Evolutionary conservation across 1,139 yeast species (phyloP).

Genomic region (Lodderomyces oxycetoniae): DNA sequence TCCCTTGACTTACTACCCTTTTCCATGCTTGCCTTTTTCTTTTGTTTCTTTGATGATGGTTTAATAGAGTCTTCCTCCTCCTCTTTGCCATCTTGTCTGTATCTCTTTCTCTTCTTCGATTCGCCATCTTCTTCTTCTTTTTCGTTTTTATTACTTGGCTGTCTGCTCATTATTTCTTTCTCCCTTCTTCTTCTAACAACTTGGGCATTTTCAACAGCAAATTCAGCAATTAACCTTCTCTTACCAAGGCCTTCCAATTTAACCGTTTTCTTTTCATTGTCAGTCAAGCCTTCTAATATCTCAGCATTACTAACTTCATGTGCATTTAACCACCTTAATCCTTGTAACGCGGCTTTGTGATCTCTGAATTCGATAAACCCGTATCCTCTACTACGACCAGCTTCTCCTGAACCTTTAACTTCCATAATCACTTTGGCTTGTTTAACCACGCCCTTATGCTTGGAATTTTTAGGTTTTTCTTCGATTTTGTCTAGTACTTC

Average conservation of each 20-base stretch:
- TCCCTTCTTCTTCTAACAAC: constrained; percentile 89
- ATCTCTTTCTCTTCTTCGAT: constrained; percentile 16
- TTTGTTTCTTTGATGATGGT: constrained; percentile 12
- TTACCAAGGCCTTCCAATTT: constrained; percentile 51
- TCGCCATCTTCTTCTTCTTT: constrained; percentile 18
- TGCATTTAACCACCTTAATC: constrained; percentile 94
- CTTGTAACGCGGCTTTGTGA: constrained; percentile 93
- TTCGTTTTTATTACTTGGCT: constrained; percentile 18
- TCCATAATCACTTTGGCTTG: constrained; percentile 93
- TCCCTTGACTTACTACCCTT: constrained; percentile 25
- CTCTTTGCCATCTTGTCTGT: constrained; percentile 17
- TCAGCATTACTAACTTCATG: constrained; percentile 76
- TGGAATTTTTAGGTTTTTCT: constrained; percentile 50
- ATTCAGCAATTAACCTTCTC: constrained; percentile 86
- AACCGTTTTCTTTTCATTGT: constrained; percentile 58
- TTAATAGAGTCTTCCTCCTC: constrained; percentile 13
- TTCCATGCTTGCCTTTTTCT: constrained; percentile 24
- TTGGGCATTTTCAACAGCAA: constrained; percentile 92
- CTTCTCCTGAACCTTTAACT: constrained; percentile 79
- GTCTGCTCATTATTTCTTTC: constrained; percentile 48
- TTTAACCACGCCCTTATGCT: constrained; percentile 82
- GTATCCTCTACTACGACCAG: constrained; percentile 93
- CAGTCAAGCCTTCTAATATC: constrained; percentile 64
- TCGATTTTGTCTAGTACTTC: constrained; percentile 39
- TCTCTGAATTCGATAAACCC: constrained; percentile 93